phyloP scores from a whole-genome alignment of 2,329 filamentous ascomycete species.

The Alternaria arborescens region DNA sequence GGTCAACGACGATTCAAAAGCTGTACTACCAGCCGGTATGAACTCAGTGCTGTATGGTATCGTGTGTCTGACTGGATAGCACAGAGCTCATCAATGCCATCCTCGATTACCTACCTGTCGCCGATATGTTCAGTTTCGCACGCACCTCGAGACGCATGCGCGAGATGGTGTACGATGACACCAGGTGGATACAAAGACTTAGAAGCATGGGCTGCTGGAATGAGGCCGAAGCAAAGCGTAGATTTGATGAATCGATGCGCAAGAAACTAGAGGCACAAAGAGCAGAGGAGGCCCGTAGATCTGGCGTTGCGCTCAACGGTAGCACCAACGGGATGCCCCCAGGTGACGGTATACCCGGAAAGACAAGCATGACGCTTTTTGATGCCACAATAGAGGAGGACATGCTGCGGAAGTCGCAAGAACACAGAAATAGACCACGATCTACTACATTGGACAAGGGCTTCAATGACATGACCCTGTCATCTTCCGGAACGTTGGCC shows the following conservation, averaged over 20 bases:
- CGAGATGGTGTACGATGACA: conserved; percentile 99
- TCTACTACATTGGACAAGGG: conserved; percentile 66
- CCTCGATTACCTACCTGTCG: conserved; percentile 85
- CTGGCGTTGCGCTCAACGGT: conserved; percentile 45
- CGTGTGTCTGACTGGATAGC: conserved; percentile 7
- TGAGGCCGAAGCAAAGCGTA: conserved; percentile 80
- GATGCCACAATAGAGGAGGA: conserved; percentile 76
- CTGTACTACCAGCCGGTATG: conserved; percentile 81
- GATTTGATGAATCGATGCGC: conserved; percentile 75
- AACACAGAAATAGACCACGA: conserved; percentile 37
- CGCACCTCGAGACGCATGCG: conserved; percentile 84
- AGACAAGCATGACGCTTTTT: conserved; percentile 71
- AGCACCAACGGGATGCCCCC: conserved; percentile 50
- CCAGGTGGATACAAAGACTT: conserved; percentile 87
- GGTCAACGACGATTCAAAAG: conserved; percentile 77
- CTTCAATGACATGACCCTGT: conserved; percentile 78
- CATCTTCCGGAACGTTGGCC: conserved; percentile 46
- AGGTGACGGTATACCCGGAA: conserved; percentile 41
- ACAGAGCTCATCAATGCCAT: conserved; percentile 86
- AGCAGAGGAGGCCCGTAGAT: conserved; percentile 51
- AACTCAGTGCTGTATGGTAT: not conserved
- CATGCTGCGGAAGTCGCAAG: conserved; percentile 56
- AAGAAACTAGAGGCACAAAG: conserved; percentile 65
- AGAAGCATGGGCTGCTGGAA: conserved; percentile 93
- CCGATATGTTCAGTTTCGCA: conserved; percentile 86